These are phyloP conservation scores for Chamaenerion angustifolium DNA, from an alignment of 345 rosid genomes.

Conservation along the genomic window DNA sequence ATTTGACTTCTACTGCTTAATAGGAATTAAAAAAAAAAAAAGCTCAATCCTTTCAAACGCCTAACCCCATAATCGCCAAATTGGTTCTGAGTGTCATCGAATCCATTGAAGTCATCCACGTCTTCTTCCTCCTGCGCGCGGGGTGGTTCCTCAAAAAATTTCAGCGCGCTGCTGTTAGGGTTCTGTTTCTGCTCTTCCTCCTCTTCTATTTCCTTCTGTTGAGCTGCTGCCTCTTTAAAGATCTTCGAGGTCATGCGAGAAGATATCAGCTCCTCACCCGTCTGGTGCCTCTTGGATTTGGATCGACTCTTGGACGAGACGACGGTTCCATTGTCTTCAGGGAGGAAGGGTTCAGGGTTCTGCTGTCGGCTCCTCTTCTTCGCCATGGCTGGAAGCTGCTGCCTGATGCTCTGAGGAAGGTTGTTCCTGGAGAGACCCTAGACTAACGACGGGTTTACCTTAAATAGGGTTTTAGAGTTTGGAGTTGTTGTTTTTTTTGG, in stretches of 20 bases:
- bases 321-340: conserved; percentile 21
- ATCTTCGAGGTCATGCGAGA: conserved; percentile 70
- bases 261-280: conserved; percentile 45
- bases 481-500: too few relatives aligned
- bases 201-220: conserved; percentile 68
- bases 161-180: conserved; percentile 19
- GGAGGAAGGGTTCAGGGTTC: conserved; percentile 56
- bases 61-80: conserved; percentile 43
- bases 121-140: conserved; percentile 23
- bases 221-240: conserved; percentile 67
- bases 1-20: neutral
- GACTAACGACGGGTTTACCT: too few relatives aligned
- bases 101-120: conserved; percentile 49
- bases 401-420: too few relatives aligned
- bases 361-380: conserved; percentile 50
- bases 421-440: too few relatives aligned
- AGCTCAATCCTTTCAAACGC: neutral
- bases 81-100: conserved; percentile 44
- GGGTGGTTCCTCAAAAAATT: conserved; percentile 23
- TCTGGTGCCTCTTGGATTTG: conserved; percentile 55
- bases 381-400: conserved; percentile 9
- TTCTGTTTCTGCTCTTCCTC: conserved; percentile 34
- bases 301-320: conserved; percentile 47
- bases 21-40: neutral
- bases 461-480: too few relatives aligned